Evolutionary conservation across 805 yeast species (phyloP).

Genomic region (Blastobotrys muscicola): DNA sequence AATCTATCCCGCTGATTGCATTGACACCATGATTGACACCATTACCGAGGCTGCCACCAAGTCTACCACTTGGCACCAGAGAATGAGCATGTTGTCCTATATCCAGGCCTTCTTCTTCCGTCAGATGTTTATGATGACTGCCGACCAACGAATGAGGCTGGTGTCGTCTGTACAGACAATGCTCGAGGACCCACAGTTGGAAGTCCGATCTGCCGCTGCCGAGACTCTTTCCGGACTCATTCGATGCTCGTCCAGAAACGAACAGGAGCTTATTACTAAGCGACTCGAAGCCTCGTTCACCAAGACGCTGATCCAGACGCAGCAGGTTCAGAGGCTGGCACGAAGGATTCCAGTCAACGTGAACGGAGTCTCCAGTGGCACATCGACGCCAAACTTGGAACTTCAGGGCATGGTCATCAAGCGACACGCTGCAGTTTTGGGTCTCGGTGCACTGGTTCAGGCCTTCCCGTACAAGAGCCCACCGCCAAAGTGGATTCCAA

Average conservation of each 20-base stretch:
- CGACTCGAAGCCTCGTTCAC: constrained; percentile 38
- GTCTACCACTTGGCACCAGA: constrained; percentile 49
- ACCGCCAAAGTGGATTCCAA: constrained; percentile 85
- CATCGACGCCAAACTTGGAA: constrained; percentile 14
- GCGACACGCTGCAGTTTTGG: constrained; percentile 80
- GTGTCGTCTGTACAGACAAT: constrained; percentile 43
- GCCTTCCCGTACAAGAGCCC: constrained; percentile 91
- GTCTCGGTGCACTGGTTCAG: constrained; percentile 75
- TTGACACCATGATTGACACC: constrained; percentile 36
- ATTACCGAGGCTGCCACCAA: constrained; percentile 31
- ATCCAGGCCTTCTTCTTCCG: constrained; percentile 63
- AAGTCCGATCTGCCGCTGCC: constrained; percentile 67
- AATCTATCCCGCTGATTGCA: constrained; percentile 35
- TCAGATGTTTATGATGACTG: constrained; percentile 47
- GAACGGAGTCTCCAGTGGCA: constrained; percentile 9
- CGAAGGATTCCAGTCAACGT: not conserved
- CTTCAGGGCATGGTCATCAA: constrained; percentile 31
- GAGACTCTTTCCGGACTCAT: constrained; percentile 70
- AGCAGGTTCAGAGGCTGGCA: constrained; percentile 19
- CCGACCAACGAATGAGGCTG: constrained; percentile 39
- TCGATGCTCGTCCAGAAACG: constrained; percentile 45
- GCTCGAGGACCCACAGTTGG: constrained; percentile 54
- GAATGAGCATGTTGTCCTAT: constrained; percentile 55
- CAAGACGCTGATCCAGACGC: constrained; percentile 32
- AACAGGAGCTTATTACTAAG: constrained; percentile 32